Evolutionary conservation across 192 early-diverging fungal genomes (phyloP), one percentile per base, ranked within the genome.

Genomic region (Coemansia brasiliensis): DNA sequence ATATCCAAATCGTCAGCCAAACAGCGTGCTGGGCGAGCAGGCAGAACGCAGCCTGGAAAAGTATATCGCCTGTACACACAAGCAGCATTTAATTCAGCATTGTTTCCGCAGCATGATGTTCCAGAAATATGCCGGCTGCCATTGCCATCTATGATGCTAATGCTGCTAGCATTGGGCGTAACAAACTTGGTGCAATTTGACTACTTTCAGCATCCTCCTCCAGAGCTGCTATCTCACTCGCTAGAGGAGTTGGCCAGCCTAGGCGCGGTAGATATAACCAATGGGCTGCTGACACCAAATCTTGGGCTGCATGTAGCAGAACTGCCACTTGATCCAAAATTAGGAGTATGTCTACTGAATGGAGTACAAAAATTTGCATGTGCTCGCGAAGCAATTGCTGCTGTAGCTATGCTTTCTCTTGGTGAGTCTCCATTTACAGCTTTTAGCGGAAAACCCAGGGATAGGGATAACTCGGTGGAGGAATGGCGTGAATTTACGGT

Each of bases 151-250:
- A 90, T 91, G 15, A 92, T 93, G n/a, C 64, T 99, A 50, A 81
- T 82, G 25, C 83, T 98, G 26, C 94, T 92, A 74, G 88, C 89
- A 13, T 85, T 99, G 67, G 95, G 94, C 18, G 94, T 99, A 63
- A 90, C 89, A 50, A 90, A 99, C 59, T 76, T 99, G 41, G 80
- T 96, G n/a, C 87, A 90, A 24, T 99, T 99, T 79, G 94, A 93
- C 51, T 99, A 94, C 69, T 87, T 99, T 82, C 94, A 98, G 76
- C 88, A 93, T 22, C 94, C 96, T 53, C 96, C 96, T 16, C 89
- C 95, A 0, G 90, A 94, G 51, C 91, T 91, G 3, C 60, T 99
- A 46, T 88, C 94, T 40, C 84, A 88, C 0, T 93, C 96, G 3
- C 75, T 98, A 52, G 92, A 92, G 65, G 78, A 89, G 26, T 66